A percentile compares a stretch with the other conserved stretches of the same genome.
These are phyloP conservation scores for Musa itinerans DNA, from an alignment of 176 grass and related monocot species.

Conservation along the genomic window DNA sequence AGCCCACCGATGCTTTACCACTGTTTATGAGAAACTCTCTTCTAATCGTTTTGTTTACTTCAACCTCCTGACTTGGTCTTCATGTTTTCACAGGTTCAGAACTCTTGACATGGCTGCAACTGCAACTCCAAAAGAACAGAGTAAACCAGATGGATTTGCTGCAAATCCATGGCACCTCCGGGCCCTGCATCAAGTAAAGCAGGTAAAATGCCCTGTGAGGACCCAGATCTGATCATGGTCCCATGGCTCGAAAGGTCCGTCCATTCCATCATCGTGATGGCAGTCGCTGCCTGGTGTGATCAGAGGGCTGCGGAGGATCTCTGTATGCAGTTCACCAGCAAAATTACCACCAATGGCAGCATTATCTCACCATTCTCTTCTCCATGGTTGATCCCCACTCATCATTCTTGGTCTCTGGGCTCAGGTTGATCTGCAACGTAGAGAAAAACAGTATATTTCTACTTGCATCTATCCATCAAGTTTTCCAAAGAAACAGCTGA, in stretches of 20 bases:
- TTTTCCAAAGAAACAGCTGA: no score
- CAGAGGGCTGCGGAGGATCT: constrained; percentile 44
- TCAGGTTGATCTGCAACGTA: no score
- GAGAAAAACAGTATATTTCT: no score
- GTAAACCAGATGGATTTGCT: constrained; percentile 23
- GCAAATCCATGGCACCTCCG: constrained; percentile 53
- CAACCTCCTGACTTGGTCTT: neutral
- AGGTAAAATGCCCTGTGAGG: constrained; percentile 78
- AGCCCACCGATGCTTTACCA: neutral
- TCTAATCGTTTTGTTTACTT: neutral
- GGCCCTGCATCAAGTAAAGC: constrained; percentile 84
- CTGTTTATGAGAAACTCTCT: neutral
- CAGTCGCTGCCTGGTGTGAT: constrained; percentile 44
- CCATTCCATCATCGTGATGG: constrained; percentile 62
- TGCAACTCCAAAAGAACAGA: constrained; percentile 35
- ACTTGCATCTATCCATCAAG: no score
- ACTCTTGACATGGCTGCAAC: constrained; percentile 86
- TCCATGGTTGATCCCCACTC: neutral
- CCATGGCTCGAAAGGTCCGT: constrained; percentile 51
- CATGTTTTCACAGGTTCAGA: neutral
- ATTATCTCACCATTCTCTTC: constrained; percentile 61
- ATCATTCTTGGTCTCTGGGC: no score
- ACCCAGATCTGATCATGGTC: constrained; percentile 73
- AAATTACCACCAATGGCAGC: constrained; percentile 31
- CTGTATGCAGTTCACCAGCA: constrained; percentile 32